A percentile compares a stretch with the other conserved stretches of the same genome.
Conservation (phyloP, 805 yeast genomes). For the Suhomyces xylopsoci region DNA sequence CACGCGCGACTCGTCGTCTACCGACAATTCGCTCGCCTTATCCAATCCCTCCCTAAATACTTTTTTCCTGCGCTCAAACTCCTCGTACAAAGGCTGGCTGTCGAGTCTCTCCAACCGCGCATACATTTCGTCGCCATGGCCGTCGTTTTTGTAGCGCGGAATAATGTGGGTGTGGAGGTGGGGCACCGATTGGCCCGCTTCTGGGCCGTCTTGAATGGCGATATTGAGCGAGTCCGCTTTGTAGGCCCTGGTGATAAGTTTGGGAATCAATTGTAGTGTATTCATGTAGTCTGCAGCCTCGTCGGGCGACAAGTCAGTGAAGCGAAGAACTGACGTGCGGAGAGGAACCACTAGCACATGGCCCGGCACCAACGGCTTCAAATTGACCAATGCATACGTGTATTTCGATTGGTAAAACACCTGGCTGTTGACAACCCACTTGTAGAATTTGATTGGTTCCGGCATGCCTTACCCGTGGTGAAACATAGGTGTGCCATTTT, state of each 20-base stretch:
- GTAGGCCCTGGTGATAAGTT: conserved; percentile 62
- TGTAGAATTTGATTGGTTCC: conserved; percentile 43
- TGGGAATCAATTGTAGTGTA: conserved; percentile 68
- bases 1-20: conserved; percentile 49
- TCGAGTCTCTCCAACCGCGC: conserved; percentile 56
- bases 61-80: conserved; percentile 26
- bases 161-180: conserved; percentile 93
- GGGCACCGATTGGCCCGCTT: conserved; percentile 95
- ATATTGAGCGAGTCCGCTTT: conserved; percentile 82
- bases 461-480: not conserved
- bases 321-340: conserved; percentile 55
- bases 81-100: conserved; percentile 33
- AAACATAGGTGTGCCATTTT: not conserved
- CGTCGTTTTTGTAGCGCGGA: conserved; percentile 68
- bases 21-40: conserved; percentile 17
- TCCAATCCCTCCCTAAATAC: not conserved
- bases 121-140: conserved; percentile 68
- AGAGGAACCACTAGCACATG: conserved; percentile 84
- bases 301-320: conserved; percentile 66
- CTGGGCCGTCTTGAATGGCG: conserved; percentile 94
- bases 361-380: conserved; percentile 91
- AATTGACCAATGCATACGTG: conserved; percentile 83
- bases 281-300: conserved; percentile 77
- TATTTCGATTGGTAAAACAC: conserved; percentile 57
- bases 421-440: conserved; percentile 54